Base-by-base conservation (phyloP, 1,139 yeast species). In the Candida sp. region DNA sequence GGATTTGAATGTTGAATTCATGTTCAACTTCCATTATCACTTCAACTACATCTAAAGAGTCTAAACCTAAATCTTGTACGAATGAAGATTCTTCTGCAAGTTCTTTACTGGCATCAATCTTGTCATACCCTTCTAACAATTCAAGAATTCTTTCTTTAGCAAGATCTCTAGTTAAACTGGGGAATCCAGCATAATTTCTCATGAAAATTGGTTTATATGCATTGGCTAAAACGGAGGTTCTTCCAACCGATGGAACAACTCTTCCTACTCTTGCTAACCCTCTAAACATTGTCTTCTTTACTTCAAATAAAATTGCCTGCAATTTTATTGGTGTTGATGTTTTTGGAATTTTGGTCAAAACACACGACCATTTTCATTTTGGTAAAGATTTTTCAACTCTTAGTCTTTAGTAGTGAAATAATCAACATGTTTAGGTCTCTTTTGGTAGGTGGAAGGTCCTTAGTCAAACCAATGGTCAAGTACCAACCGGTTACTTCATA, bases 11-110 rank as follows among this genome's bases (percentile, higher is more conserved):
- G 54, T 82, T 80, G 64, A 83, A 82, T 59, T 88, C 96, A 55
- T 82, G 85, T 68, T 89, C 97, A 49, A 89, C 80, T 56, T 88
- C 95, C 89, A 89, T 88, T 36, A 89, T 79, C 36, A 88, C 91
- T 64, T 89, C 97, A 39, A 87, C 96, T 33, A 87, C 84, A 59
- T 89, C 97, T 60, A 89, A 79, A 29, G 93, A 84, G 68, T 89
- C 97, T 55, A 88, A 77, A 2, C 95, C 95, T 53, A 89, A 76
- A 61, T 89, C 96, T 52, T 79, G 82, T 38, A 81, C 69, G 62
- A 84, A 87, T 33, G 82, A 73, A 6, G 95, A 78, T 15, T 70
- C 68, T 45, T 81, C 79, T 21, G 78, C 69, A 54, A 88, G 79
- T 40, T 63, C 71, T 59, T 79, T 71, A 39, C 68, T 55, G 38